These are phyloP conservation scores for Fusarium chuoi DNA, from an alignment of 2,329 filamentous ascomycete genomes.

Conservation along the genomic window DNA sequence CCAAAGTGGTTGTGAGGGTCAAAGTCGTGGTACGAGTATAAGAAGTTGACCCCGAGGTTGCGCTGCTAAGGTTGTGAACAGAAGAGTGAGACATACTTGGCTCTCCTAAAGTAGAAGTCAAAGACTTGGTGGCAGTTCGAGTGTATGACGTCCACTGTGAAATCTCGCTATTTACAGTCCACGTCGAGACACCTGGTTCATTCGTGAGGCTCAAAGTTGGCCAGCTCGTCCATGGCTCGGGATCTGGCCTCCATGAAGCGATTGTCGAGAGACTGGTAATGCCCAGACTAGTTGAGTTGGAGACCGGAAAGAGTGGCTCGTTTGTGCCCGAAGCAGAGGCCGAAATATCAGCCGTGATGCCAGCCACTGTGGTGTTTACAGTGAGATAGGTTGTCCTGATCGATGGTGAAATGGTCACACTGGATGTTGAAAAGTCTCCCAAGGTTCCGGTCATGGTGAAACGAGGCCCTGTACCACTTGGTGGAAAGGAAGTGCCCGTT, in stretches of 20 bases:
- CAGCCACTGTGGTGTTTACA: constrained; percentile 15
- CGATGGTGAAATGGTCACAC: background rate
- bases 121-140: constrained; percentile 4
- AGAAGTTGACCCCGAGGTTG: constrained; percentile 10
- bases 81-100: constrained; percentile 17
- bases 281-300: constrained; percentile 26
- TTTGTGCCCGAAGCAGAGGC: constrained; percentile 10
- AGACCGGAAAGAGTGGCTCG: constrained; percentile 13
- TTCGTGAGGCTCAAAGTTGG: constrained; percentile 23
- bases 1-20: background rate
- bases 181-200: background rate
- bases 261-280: constrained; percentile 12
- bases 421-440: background rate
- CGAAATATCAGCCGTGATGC: background rate
- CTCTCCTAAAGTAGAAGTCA: background rate
- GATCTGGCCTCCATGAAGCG: constrained; percentile 7
- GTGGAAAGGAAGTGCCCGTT: constrained; percentile 8
- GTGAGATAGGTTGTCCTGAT: constrained; percentile 2
- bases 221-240: constrained; percentile 23
- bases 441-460: constrained; percentile 1
- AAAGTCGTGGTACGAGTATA: constrained; percentile 16
- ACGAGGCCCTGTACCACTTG: constrained; percentile 4
- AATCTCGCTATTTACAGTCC: constrained; percentile 28
- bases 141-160: constrained; percentile 12
- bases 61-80: constrained; percentile 26